phyloP scores from a whole-genome alignment of 257 asterid genomes.

The Echium plantagineum region DNA sequence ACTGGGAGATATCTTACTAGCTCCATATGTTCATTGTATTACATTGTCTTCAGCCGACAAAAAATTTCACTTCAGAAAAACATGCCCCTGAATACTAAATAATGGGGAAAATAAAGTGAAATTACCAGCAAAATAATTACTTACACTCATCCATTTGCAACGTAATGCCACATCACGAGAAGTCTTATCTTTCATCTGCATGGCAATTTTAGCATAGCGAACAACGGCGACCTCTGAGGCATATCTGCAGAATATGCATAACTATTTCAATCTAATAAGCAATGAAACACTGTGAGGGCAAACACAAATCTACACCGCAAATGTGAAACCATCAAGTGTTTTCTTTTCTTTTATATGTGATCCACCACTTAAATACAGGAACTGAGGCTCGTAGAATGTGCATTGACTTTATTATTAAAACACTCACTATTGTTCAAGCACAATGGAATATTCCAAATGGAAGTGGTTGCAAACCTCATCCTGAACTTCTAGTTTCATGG shows the following conservation, averaged over 20 bases:
- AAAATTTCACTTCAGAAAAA: background rate
- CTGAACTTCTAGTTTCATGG: too few relatives aligned
- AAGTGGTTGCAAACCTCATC: too few relatives aligned
- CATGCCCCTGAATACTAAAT: background rate
- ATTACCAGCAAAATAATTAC: slow-evolving; percentile 10
- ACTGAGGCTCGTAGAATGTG: too few relatives aligned
- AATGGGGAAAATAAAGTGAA: background rate
- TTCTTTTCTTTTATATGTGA: background rate
- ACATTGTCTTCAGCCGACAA: background rate
- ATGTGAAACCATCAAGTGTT: background rate
- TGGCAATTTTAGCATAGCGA: slow-evolving; percentile 60
- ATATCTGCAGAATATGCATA: slow-evolving; percentile 28
- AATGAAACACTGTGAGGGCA: background rate
- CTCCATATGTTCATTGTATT: background rate
- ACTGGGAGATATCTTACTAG: background rate
- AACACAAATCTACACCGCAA: slow-evolving; percentile 5
- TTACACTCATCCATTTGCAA: slow-evolving; percentile 65
- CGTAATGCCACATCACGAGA: slow-evolving; percentile 63
- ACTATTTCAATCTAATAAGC: background rate
- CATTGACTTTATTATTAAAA: too few relatives aligned
- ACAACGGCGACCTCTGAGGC: slow-evolving; percentile 46
- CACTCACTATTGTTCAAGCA: too few relatives aligned
- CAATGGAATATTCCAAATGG: too few relatives aligned
- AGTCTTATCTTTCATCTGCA: slow-evolving; percentile 44
- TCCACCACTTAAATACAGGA: background rate